These are phyloP conservation scores for Stagonosporopsis chrysanthemi DNA, from an alignment of 2,329 filamentous ascomycete genomes.

Conservation along the genomic window DNA sequence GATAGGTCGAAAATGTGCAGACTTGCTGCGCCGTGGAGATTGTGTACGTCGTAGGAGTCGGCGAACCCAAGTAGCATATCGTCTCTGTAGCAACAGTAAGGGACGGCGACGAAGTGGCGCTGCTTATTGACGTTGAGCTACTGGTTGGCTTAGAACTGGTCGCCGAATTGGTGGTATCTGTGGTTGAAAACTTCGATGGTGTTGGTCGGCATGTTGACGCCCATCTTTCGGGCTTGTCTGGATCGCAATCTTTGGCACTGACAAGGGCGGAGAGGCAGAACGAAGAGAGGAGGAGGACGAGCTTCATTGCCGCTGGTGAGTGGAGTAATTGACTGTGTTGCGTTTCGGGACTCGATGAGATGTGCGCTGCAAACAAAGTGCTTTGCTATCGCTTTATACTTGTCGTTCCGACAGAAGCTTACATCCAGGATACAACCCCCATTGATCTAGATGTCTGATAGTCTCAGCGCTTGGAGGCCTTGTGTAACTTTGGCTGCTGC, in stretches of 20 bases:
- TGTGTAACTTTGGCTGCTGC: neutral
- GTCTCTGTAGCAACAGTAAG: neutral
- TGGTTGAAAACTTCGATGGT: neutral
- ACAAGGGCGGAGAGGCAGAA: neutral
- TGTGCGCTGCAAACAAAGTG: neutral
- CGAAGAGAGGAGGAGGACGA: neutral
- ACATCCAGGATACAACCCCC: neutral
- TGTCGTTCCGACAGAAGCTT: neutral
- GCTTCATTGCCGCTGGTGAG: neutral
- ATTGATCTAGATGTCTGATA: neutral
- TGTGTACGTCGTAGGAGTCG: neutral
- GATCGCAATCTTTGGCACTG: neutral
- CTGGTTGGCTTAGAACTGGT: neutral
- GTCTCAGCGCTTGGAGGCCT: neutral
- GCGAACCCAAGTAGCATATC: constrained; percentile 1
- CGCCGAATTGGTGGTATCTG: neutral
- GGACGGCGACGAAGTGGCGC: neutral
- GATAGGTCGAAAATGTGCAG: constrained; percentile 1
- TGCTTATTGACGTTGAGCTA: neutral
- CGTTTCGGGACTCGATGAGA: no score
- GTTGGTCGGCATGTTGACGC: neutral
- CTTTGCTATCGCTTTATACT: neutral
- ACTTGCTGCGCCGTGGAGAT: neutral
- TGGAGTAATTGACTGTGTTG: neutral
- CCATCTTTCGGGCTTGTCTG: neutral